A percentile compares a stretch with the other conserved stretches of the same genome.
Evolutionary conservation across 2,329 filamentous ascomycete species (phyloP).

Genomic region (Salinomyces thailandicus): DNA sequence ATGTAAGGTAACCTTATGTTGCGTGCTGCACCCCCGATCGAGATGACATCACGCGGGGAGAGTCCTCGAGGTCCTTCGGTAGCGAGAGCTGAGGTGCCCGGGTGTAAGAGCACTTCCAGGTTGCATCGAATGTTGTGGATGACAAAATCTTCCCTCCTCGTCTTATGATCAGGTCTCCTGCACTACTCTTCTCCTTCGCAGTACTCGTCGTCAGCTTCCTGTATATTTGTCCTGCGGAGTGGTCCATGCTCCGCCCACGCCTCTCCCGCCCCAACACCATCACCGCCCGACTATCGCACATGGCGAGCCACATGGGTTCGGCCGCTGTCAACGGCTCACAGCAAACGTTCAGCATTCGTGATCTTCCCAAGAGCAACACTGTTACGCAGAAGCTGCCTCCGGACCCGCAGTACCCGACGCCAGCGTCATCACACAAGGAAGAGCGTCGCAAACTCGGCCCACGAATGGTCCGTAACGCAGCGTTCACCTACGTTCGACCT

Average conservation of each 20-base stretch:
- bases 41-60: not conserved
- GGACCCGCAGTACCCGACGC: conserved; percentile 69
- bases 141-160: not conserved
- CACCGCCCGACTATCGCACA: conserved; percentile 28
- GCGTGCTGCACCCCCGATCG: not conserved
- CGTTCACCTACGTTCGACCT: conserved; percentile 86
- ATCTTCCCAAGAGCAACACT: conserved; percentile 53
- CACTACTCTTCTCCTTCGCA: not conserved
- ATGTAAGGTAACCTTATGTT: too few species aligned
- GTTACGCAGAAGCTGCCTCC: conserved; percentile 61
- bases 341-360: conserved; percentile 30
- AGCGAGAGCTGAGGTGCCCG: too few species aligned
- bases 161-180: not conserved
- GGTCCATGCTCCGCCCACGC: conserved; percentile 3
- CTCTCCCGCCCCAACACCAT: conserved; percentile 9
- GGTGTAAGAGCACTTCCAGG: too few species aligned
- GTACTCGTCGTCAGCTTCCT: not conserved
- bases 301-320: conserved; percentile 34
- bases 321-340: conserved; percentile 13
- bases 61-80: too few species aligned
- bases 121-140: too few species aligned
- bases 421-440: conserved; percentile 68
- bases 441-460: conserved; percentile 67
- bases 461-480: conserved; percentile 70
- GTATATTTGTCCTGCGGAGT: not conserved